These are phyloP conservation scores for Fraxinus americana DNA, from an alignment of 257 asterid species.

Conservation along the genomic window DNA sequence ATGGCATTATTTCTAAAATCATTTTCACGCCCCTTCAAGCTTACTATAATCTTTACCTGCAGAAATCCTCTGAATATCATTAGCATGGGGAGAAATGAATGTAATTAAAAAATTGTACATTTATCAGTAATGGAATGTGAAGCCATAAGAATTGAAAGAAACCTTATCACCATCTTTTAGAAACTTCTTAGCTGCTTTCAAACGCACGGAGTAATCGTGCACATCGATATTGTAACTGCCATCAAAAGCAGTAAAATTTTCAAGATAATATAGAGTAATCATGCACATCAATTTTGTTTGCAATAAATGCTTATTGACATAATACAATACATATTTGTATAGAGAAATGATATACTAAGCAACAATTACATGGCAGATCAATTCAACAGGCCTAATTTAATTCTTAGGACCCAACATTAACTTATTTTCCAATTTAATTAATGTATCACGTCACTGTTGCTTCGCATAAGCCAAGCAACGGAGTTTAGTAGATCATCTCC, in stretches of 20 bases:
- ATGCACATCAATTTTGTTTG: not conserved
- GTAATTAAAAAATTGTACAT: conserved; percentile 7
- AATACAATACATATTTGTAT: no score
- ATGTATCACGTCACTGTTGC: no score
- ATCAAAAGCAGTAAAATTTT: conserved; percentile 17
- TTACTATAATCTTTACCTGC: conserved; percentile 92
- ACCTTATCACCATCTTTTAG: conserved; percentile 96
- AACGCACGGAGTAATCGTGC: conserved; percentile 71
- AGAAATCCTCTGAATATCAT: conserved; percentile 14
- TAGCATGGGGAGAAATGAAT: not conserved
- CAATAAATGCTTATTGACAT: not conserved
- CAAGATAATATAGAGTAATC: conserved; percentile 8
- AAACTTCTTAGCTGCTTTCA: conserved; percentile 89
- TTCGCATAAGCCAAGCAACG: no score
- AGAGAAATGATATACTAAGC: not conserved
- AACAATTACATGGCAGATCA: no score
- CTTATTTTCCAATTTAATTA: no score
- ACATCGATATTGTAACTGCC: conserved; percentile 91
- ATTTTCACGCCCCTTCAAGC: conserved; percentile 91
- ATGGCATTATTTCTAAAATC: conserved; percentile 85
- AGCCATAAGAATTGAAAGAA: conserved; percentile 25
- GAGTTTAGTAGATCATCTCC: no score
- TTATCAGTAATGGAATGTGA: not conserved
- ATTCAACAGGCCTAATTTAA: no score
- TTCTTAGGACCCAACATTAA: no score